Percentiles rank a stretch among this genome's conserved stretches.
phyloP scores from a whole-genome alignment of 352 stramenopile genomes.

The Pythium angustatum region DNA sequence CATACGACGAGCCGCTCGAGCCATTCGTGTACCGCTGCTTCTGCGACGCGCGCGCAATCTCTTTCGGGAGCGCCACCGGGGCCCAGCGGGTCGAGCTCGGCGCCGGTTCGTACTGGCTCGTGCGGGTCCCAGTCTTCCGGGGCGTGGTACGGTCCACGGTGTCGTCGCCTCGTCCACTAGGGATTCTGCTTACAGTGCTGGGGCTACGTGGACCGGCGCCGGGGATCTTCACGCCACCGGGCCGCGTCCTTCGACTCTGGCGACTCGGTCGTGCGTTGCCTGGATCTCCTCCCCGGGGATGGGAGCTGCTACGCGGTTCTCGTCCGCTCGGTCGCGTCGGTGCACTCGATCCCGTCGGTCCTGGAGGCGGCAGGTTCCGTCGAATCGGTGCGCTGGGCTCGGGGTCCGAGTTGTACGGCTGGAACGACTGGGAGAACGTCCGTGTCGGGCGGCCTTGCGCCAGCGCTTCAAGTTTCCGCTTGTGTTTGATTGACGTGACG shows the following conservation, averaged over 20 bases:
- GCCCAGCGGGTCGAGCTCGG: neutral
- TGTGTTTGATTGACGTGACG: constrained; percentile 5
- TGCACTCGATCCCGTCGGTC: no score
- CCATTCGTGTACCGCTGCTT: neutral
- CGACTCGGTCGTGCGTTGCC: neutral
- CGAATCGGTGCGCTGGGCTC: constrained; percentile 1
- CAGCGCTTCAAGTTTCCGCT: constrained; percentile 6
- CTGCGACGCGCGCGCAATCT: neutral
- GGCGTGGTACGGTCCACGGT: no score
- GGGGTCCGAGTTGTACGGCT: neutral
- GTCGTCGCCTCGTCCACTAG: neutral
- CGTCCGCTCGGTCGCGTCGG: neutral
- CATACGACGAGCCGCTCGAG: neutral
- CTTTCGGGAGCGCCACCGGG: neutral
- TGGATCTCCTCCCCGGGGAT: no score
- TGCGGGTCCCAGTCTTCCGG: no score
- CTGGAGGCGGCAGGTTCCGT: neutral
- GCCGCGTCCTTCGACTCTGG: neutral
- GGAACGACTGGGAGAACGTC: constrained; percentile 6
- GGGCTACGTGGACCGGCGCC: neutral
- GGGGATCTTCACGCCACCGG: neutral
- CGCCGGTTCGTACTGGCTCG: neutral
- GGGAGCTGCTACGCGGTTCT: no score
- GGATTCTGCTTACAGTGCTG: neutral
- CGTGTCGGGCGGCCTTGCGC: neutral